Conservation (phyloP, 2,329 filamentous ascomycete genomes). For the Pochonia chlamydosporia region DNA sequence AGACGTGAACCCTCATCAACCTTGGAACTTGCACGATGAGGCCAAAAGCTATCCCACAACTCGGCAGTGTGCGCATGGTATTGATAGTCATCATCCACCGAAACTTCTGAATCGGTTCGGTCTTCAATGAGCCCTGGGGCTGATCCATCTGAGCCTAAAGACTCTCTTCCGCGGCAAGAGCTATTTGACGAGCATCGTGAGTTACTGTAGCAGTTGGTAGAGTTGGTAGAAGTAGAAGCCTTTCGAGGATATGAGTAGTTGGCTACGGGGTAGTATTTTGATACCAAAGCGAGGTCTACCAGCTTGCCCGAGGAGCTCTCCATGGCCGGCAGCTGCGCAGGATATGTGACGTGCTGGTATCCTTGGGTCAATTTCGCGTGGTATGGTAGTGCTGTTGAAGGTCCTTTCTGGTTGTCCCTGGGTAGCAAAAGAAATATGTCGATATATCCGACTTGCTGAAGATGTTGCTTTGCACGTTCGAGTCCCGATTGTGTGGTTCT, state of each 20-base stretch:
- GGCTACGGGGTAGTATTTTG: conserved; percentile 32
- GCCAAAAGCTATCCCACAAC: conserved; percentile 49
- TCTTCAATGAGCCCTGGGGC: conserved; percentile 45
- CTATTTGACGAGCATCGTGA: conserved; percentile 6
- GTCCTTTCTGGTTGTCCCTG: not conserved
- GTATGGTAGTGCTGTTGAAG: not conserved
- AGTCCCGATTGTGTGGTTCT: too few relatives aligned
- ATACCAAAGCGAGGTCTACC: conserved; percentile 32
- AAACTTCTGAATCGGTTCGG: conserved; percentile 43
- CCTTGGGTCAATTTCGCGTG: not conserved
- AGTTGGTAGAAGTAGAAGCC: conserved; percentile 12
- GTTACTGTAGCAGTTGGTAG: not conserved
- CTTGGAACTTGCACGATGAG: not conserved
- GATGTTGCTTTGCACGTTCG: too few relatives aligned
- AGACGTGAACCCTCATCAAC: conserved; percentile 7
- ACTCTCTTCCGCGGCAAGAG: conserved; percentile 5
- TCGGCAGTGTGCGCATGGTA: conserved; percentile 38
- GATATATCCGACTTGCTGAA: too few relatives aligned
- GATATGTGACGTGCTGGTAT: not conserved
- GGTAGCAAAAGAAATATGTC: not conserved
- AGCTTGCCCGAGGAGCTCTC: conserved; percentile 27
- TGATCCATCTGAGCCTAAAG: conserved; percentile 39
- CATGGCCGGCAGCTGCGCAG: conserved; percentile 20
- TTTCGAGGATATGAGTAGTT: conserved; percentile 35
- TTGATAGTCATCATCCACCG: conserved; percentile 44